Percentiles rank a stretch among this genome's conserved stretches.
These are phyloP conservation scores for Scedosporium boydii DNA, from an alignment of 2,329 filamentous ascomycete genomes.

Conservation along the genomic window DNA sequence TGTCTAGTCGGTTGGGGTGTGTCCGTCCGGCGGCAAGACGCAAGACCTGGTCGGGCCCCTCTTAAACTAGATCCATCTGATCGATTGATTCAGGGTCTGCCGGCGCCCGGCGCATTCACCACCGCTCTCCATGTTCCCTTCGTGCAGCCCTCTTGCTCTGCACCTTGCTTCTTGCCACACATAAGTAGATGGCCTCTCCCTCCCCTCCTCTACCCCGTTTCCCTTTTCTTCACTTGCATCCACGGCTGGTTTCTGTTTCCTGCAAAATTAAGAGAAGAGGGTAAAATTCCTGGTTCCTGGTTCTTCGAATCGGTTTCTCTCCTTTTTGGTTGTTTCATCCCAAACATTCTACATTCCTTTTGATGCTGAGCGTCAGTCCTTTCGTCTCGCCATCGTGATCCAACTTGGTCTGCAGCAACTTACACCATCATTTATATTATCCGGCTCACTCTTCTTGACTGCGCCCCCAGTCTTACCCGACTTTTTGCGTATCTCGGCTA, in stretches of 20 bases:
- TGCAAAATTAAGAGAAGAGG: not conserved
- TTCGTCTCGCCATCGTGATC: not conserved
- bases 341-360: not conserved
- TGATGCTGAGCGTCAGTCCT: conserved; percentile 4
- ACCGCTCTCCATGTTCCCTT: not conserved
- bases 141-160: not conserved
- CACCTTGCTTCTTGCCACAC: not conserved
- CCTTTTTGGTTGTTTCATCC: not conserved
- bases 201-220: not conserved
- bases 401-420: not conserved
- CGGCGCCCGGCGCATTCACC: too few species aligned
- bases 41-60: too few species aligned
- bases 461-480: not conserved
- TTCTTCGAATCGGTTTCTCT: not conserved
- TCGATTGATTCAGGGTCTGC: too few species aligned
- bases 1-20: not conserved
- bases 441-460: not conserved
- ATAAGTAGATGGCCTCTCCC: not conserved
- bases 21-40: too few species aligned
- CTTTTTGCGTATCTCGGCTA: too few species aligned
- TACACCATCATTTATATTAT: not conserved
- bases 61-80: too few species aligned
- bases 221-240: not conserved
- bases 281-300: not conserved
- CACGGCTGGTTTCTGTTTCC: not conserved